phyloP scores from a whole-genome alignment of 139 green algal species.

The Yamagishiella unicocca region DNA sequence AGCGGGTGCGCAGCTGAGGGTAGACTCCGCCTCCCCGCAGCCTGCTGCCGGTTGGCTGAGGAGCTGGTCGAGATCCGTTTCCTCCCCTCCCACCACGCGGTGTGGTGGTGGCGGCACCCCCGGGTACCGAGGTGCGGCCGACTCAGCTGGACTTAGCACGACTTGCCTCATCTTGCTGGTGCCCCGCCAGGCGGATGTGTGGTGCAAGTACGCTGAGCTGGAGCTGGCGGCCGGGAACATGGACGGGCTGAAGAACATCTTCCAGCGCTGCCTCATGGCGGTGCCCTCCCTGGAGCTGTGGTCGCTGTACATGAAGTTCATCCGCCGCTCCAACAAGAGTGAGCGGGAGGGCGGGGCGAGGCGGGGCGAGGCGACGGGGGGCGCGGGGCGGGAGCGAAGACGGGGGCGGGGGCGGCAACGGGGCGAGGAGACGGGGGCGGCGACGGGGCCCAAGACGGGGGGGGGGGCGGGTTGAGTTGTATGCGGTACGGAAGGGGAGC shows the following conservation, averaged over 20 bases:
- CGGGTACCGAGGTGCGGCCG: too few relatives aligned
- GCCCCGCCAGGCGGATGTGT: slow-evolving; percentile 39
- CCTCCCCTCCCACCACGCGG: too few relatives aligned
- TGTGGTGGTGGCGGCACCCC: too few relatives aligned
- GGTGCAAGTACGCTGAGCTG: slow-evolving; percentile 52
- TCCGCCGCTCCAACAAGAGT: slow-evolving; percentile 68
- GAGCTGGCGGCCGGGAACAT: slow-evolving; percentile 47
- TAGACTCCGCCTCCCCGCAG: too few relatives aligned
- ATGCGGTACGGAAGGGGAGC: background rate
- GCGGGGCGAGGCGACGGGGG: background rate
- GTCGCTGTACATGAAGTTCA: slow-evolving; percentile 87
- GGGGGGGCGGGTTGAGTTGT: background rate
- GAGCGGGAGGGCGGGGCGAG: background rate
- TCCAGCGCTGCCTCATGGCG: slow-evolving; percentile 85
- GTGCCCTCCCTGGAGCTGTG: slow-evolving; percentile 86
- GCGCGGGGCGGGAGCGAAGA: background rate
- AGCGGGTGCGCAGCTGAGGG: too few relatives aligned
- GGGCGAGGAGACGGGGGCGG: background rate
- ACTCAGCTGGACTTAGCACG: background rate
- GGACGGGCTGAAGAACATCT: slow-evolving; percentile 72
- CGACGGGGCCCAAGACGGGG: background rate
- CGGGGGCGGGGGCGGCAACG: background rate
- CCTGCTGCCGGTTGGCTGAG: too few relatives aligned
- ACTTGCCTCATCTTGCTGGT: background rate
- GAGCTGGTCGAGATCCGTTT: too few relatives aligned